phyloP scores from a whole-genome alignment of 2,329 filamentous ascomycete genomes.

The Cercospora sojina region DNA sequence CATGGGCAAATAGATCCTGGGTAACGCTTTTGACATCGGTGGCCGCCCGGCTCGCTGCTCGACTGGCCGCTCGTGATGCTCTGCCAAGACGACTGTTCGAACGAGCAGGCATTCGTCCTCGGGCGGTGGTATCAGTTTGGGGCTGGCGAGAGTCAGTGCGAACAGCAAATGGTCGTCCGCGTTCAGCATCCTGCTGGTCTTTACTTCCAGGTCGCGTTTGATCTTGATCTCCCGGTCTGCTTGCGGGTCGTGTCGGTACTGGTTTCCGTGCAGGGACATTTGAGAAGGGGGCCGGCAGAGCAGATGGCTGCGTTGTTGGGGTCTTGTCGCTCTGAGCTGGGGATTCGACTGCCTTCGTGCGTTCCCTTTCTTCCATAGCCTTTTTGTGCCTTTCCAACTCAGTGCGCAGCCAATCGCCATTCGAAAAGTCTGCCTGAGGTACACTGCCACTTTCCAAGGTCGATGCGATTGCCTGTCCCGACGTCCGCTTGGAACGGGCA shows the following conservation, averaged over 20 bases:
- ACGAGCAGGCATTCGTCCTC: conserved; percentile 16
- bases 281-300: conserved; percentile 17
- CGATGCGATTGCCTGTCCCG: conserved; percentile 37
- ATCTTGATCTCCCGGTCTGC: conserved; percentile 17
- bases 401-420: conserved; percentile 47
- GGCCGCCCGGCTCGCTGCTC: conserved; percentile 23
- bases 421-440: conserved; percentile 40
- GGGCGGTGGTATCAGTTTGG: conserved; percentile 10
- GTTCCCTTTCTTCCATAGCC: conserved; percentile 26
- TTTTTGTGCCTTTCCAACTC: conserved; percentile 44
- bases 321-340: conserved; percentile 11
- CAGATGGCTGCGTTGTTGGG: background rate
- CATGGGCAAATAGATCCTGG: conserved; percentile 23
- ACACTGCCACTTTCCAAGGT: conserved; percentile 29
- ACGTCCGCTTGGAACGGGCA: conserved; percentile 44
- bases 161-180: conserved; percentile 14
- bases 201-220: conserved; percentile 10
- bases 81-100: conserved; percentile 23
- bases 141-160: conserved; percentile 14
- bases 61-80: conserved; percentile 22
- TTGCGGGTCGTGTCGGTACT: conserved; percentile 25
- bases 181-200: conserved; percentile 9
- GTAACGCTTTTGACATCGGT: conserved; percentile 27
- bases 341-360: conserved; percentile 18
- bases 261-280: conserved; percentile 31